Evolutionary conservation across 2,329 filamentous ascomycete genomes (phyloP).

Genomic region (Zasmidium angulare): DNA sequence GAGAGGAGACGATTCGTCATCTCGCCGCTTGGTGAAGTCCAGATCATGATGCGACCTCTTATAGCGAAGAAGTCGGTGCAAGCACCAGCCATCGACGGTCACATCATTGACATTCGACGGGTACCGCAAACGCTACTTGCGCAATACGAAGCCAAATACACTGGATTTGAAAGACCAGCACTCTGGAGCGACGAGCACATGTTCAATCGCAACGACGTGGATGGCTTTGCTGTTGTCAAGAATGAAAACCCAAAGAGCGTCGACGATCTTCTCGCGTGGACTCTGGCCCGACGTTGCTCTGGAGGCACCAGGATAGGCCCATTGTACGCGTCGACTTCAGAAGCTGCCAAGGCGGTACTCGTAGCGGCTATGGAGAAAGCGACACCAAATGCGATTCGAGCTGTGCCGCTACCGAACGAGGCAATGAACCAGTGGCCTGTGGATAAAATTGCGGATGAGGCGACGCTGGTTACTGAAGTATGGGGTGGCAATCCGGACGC

Average conservation of each 20-base stretch:
- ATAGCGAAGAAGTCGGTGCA: conserved; percentile 3
- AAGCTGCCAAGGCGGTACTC: conserved; percentile 30
- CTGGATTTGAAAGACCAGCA: conserved; percentile 33
- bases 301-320: conserved; percentile 38
- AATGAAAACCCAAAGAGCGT: conserved; percentile 7
- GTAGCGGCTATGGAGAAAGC: conserved; percentile 27
- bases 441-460: conserved; percentile 18
- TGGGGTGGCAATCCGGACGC: conserved; percentile 35
- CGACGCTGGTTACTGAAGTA: conserved; percentile 35
- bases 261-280: conserved; percentile 29
- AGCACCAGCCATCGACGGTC: not conserved
- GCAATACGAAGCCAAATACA: conserved; percentile 31
- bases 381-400: conserved; percentile 15
- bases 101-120: conserved; percentile 26
- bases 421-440: conserved; percentile 10
- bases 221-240: conserved; percentile 29
- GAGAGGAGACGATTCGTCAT: conserved; percentile 35
- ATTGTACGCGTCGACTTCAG: conserved; percentile 34
- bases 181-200: conserved; percentile 36
- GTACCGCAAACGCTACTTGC: conserved; percentile 27
- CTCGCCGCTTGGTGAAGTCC: conserved; percentile 27
- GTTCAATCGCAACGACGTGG: conserved; percentile 30
- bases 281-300: conserved; percentile 34
- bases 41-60: conserved; percentile 30
- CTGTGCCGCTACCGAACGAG: conserved; percentile 11